phyloP scores from a whole-genome alignment of 805 yeast genomes.

The Saccharomycodes ludwigii region DNA sequence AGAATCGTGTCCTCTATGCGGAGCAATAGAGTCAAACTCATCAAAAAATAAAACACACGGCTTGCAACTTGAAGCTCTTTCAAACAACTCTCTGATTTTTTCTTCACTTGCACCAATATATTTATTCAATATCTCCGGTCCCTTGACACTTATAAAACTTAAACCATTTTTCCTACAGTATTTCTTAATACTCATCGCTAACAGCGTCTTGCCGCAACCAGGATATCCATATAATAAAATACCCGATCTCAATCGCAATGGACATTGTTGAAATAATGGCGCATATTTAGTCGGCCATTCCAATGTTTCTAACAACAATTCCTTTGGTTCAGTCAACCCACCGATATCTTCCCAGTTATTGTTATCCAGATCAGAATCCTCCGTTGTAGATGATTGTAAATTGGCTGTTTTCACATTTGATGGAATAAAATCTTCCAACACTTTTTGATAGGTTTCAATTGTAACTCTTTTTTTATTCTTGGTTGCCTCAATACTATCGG shows the following conservation, averaged over 20 bases:
- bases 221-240: slow-evolving; percentile 88
- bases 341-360: slow-evolving; percentile 85
- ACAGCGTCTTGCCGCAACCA: slow-evolving; percentile 90
- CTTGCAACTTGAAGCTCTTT: slow-evolving; percentile 86
- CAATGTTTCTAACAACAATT: slow-evolving; percentile 66
- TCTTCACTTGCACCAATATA: slow-evolving; percentile 97
- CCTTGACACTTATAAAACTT: slow-evolving; percentile 86
- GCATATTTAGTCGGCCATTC: slow-evolving; percentile 98
- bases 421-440: slow-evolving; percentile 63
- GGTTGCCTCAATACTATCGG: too few species aligned
- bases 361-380: too few species aligned
- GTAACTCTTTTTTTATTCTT: too few species aligned
- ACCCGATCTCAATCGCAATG: slow-evolving; percentile 81
- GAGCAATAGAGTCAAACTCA: slow-evolving; percentile 95
- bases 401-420: slow-evolving; percentile 79
- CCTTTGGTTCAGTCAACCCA: slow-evolving; percentile 68
- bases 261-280: slow-evolving; percentile 84
- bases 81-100: slow-evolving; percentile 83
- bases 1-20: slow-evolving; percentile 94
- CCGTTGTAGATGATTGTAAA: too few species aligned
- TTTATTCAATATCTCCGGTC: slow-evolving; percentile 90
- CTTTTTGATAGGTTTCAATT: slow-evolving; percentile 35
- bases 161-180: slow-evolving; percentile 73
- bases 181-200: slow-evolving; percentile 33
- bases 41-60: slow-evolving; percentile 91